Evolutionary conservation across 2,329 filamentous ascomycete species (phyloP).

Genomic region (Apiospora malaysiana): DNA sequence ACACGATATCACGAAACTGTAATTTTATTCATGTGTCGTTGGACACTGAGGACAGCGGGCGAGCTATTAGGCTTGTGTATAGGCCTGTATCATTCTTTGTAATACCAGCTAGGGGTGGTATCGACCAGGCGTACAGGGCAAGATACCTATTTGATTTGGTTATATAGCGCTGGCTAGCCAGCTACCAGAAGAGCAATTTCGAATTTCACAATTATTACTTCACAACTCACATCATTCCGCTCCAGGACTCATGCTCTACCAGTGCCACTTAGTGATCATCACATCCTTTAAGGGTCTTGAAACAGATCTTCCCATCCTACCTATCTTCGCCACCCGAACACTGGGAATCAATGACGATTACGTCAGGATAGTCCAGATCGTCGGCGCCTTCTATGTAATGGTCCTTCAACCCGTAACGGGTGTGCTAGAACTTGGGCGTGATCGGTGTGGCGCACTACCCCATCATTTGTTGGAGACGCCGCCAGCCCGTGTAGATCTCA

Average conservation of each 20-base stretch:
- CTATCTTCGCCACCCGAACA: background rate
- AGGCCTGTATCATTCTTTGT: constrained; percentile 7
- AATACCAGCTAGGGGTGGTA: constrained; percentile 3
- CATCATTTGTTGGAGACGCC: constrained; percentile 11
- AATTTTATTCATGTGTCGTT: background rate
- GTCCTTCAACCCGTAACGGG: background rate
- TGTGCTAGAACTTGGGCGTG: background rate
- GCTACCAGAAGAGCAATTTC: constrained; percentile 12
- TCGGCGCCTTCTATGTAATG: constrained; percentile 7
- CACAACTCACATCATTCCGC: background rate
- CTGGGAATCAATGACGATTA: background rate
- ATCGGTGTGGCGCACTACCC: background rate
- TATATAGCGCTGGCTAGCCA: constrained; percentile 5
- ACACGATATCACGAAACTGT: constrained; percentile 16
- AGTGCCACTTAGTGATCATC: too few relatives aligned
- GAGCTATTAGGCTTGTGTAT: background rate
- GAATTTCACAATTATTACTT: background rate
- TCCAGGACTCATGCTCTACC: background rate
- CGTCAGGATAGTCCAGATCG: constrained; percentile 14
- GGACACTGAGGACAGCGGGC: background rate
- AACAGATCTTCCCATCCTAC: background rate
- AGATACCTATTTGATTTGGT: constrained; percentile 17
- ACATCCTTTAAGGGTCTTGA: background rate
- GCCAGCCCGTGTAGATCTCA: constrained; percentile 1
- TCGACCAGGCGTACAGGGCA: constrained; percentile 7